Conservation (phyloP, 2,329 filamentous ascomycete species). For the Didymella pomorum region DNA sequence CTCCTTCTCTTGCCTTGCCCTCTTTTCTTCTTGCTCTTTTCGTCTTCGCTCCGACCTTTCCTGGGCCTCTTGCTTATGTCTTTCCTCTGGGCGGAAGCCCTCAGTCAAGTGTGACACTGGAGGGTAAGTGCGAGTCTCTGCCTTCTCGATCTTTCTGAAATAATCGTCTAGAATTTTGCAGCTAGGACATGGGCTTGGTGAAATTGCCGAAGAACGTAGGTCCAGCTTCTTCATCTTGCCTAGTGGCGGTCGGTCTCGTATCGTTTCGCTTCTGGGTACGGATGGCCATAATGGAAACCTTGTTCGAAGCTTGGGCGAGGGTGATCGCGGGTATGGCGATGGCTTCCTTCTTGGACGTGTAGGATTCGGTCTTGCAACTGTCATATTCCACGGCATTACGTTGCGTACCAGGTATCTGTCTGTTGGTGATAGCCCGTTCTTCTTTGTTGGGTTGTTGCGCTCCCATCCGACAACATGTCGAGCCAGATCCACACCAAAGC, state of each 20-base stretch:
- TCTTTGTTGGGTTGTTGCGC: background rate
- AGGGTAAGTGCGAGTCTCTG: background rate
- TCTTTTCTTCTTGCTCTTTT: background rate
- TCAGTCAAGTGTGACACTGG: background rate
- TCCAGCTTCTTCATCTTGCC: background rate
- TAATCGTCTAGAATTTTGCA: no score
- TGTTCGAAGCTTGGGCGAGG: background rate
- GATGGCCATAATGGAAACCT: background rate
- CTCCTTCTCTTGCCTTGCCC: background rate
- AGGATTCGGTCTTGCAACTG: background rate
- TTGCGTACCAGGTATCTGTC: background rate
- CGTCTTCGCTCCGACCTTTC: background rate
- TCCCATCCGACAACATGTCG: background rate
- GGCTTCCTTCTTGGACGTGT: background rate
- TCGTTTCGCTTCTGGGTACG: background rate
- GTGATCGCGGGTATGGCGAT: background rate
- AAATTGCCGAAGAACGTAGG: background rate
- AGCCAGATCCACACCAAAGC: background rate
- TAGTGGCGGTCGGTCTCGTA: background rate
- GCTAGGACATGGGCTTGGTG: background rate
- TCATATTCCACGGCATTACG: background rate
- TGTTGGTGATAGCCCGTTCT: background rate
- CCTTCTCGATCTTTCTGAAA: background rate
- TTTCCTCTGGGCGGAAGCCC: background rate
- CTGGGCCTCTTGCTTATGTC: background rate